Evolutionary conservation across 2,329 filamentous ascomycete genomes (phyloP), one percentile per base, ranked within the genome.

Genomic region (Xylariaceae sp.): DNA sequence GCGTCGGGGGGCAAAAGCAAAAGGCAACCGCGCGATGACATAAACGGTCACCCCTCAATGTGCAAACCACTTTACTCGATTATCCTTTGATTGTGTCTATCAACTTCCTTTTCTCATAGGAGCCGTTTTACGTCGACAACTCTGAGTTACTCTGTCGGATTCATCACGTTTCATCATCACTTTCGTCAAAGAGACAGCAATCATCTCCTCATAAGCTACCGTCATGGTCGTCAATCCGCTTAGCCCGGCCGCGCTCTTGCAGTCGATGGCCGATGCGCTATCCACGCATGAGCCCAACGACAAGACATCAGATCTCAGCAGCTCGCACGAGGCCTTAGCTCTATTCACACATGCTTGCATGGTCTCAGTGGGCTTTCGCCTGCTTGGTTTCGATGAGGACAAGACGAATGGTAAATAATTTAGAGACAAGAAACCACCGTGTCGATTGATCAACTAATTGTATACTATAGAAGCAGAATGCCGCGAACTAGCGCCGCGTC

Each of bases 341-440:
- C 82, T 97, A 23, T 87, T 95, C 63, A 80, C 87, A 17, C 93
- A 99, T 73, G 88, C 90, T 2, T 91, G 87, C 68, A 89, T 97
- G 86, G 73, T 84, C 23, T 86, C 87, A 7, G 84, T 93, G 2
- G 89, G 86, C 64, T 97, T 97, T 73, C 82, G 87, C 56, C 80
- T 97, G 2, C 75, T 91, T 15, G 92, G 92, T 1, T 86, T 96
- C n/a, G 83, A 88, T 52, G 91, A 97, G 74, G 90, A 93, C 56
- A 85, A 92, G 70, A 83, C 79, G 52, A 84, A 89, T 64, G 82
- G 89, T 90, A 56, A 49, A 53, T 55, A 49, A 30, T 23, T 35
- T 11, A 5, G 9, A 17, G 4, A 47, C 6, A 1, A 35, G 9
- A 30, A n/a, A 9, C 10, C 10, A 5, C 11, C 17, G 37, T 53